Base-by-base conservation (phyloP, 352 stramenopile genomes). In the Pythium biforme region DNA sequence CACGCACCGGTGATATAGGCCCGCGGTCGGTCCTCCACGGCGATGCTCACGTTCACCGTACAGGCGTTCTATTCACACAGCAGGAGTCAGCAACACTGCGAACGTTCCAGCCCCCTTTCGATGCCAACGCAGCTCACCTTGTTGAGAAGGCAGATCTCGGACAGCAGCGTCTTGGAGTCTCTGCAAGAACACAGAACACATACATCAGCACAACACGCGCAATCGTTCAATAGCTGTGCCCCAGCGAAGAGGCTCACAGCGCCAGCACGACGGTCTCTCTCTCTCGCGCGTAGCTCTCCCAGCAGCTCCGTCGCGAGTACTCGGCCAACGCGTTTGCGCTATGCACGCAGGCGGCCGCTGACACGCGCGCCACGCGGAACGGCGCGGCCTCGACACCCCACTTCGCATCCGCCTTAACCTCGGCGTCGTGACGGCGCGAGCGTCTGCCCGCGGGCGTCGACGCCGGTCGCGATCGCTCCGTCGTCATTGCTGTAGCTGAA, bases 71-170 rank as follows among this genome's bases (percentile, higher is more conserved):
- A 45, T 22, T 5, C 17, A 59, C 7, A 54, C 11, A 39, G 37
- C 31, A 20, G 1, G 37, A 43, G 37, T 43, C 12, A 43, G 37
- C 17, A n/a, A n/a, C n/a, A n/a, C n/a, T n/a, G n/a, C n/a, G n/a
- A n/a, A n/a, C n/a, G n/a, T n/a, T n/a, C n/a, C n/a, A n/a, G n/a
- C n/a, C n/a, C n/a, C n/a, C n/a, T n/a, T n/a, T n/a, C n/a, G n/a
- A n/a, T n/a, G n/a, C n/a, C n/a, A n/a, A n/a, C n/a, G n/a, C n/a
- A n/a, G n/a, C n/a, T n/a, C 15, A 83, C 81, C 72, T 90, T 90
- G 68, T 92, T 92, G 22, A 90, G 61, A 33, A 92, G 75, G 27
- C 79, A 74, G n/a, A 92, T 66, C 61, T 92, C 80, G 0, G 80
- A 83, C 52, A 92, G 34, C 49, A 92, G 55, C 48, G 83, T 82